Percentiles rank a stretch among this genome's conserved stretches.
These are phyloP conservation scores for Trichocladium uniseriatum DNA, from an alignment of 495 filamentous ascomycete species.

Conservation along the genomic window DNA sequence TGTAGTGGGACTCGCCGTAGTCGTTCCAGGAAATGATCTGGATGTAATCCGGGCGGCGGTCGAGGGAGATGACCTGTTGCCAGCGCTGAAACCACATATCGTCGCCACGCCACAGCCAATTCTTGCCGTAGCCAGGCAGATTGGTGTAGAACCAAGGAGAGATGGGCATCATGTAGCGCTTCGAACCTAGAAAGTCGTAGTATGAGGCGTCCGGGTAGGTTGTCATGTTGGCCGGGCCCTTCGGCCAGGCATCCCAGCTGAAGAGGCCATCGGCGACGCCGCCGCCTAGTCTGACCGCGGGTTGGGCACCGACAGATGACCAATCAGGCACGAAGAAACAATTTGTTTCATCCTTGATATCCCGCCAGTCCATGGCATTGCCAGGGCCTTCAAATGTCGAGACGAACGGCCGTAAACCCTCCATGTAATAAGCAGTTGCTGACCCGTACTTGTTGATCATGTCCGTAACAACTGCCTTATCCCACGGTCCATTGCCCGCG, in stretches of 20 bases:
- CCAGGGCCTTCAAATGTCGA: constrained; percentile 25
- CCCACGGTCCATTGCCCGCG: constrained; percentile 18
- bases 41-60: constrained; percentile 2
- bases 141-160: constrained; percentile 62
- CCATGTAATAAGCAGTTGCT: constrained; percentile 21
- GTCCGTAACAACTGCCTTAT: constrained; percentile 18
- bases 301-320: constrained; percentile 16
- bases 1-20: not conserved
- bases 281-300: not conserved
- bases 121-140: constrained; percentile 54
- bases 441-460: constrained; percentile 22
- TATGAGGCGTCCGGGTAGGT: constrained; percentile 21
- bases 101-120: constrained; percentile 62
- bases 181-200: constrained; percentile 21
- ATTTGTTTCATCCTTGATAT: constrained; percentile 23
- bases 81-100: constrained; percentile 45
- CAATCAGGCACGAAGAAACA: constrained; percentile 27
- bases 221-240: constrained; percentile 42
- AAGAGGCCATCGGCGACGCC: constrained; percentile 28
- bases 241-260: constrained; percentile 34
- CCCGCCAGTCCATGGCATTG: constrained; percentile 17
- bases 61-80: constrained; percentile 2
- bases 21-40: constrained; percentile 10
- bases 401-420: constrained; percentile 21
- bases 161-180: constrained; percentile 41